These are phyloP conservation scores for Elsinoe australis DNA, from an alignment of 2,329 filamentous ascomycete species.

Conservation along the genomic window DNA sequence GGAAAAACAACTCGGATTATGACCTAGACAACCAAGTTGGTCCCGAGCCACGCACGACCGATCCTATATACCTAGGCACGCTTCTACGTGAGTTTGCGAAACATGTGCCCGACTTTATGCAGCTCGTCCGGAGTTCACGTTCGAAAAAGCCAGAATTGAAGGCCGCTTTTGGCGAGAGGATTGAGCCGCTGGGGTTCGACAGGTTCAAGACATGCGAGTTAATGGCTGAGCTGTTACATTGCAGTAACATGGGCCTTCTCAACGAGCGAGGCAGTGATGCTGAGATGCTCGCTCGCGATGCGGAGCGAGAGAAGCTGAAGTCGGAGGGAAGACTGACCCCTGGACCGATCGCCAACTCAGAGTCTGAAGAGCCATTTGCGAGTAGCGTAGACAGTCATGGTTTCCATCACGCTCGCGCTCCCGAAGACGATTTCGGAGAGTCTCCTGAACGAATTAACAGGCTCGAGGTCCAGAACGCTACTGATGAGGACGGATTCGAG, in stretches of 20 bases:
- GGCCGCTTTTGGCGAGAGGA: conserved; percentile 82
- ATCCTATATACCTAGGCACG: conserved; percentile 92
- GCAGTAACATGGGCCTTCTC: conserved; percentile 94
- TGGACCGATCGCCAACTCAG: conserved; percentile 44
- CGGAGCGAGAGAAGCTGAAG: conserved; percentile 71
- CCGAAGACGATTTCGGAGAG: conserved; percentile 35
- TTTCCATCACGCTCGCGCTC: conserved; percentile 44
- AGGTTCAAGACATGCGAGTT: conserved; percentile 98
- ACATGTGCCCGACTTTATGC: conserved; percentile 91
- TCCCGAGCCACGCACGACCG: conserved; percentile 71
- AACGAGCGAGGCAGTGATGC: conserved; percentile 88
- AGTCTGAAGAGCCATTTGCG: conserved; percentile 45
- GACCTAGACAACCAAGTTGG: conserved; percentile 84
- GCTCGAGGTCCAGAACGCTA: conserved; percentile 70
- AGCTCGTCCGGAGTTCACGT: conserved; percentile 70
- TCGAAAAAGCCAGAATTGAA: conserved; percentile 66
- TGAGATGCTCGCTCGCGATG: conserved; percentile 70
- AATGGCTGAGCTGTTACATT: conserved; percentile 95
- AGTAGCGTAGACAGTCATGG: conserved; percentile 47
- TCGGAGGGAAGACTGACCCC: conserved; percentile 62
- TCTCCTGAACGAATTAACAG: conserved; percentile 60
- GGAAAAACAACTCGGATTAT: conserved; percentile 99
- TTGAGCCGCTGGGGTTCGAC: conserved; percentile 93
- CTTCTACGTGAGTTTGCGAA: conserved; percentile 81
- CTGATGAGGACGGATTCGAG: conserved; percentile 89